Conservation (phyloP, 768 basidiomycete genomes). For the Candolleomyces aberdarensis region DNA sequence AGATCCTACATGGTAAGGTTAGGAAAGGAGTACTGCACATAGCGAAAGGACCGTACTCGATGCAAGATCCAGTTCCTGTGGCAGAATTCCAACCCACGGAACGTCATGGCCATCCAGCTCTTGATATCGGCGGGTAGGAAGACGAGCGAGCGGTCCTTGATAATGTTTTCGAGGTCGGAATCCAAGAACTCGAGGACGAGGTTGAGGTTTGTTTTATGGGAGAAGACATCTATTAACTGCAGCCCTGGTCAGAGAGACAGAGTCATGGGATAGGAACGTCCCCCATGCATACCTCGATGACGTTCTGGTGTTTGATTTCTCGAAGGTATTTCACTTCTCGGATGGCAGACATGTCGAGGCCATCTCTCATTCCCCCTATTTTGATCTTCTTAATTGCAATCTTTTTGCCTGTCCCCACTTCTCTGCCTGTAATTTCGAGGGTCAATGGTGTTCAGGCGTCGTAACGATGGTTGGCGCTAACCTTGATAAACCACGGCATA, state of each 20-base stretch:
- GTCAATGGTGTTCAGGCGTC: not conserved
- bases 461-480: constrained; percentile 22
- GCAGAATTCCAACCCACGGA: constrained; percentile 97
- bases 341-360: constrained; percentile 97
- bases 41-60: constrained; percentile 51
- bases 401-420: constrained; percentile 71
- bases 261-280: not conserved
- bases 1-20: constrained; percentile 63
- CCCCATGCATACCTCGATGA: constrained; percentile 73
- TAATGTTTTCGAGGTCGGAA: constrained; percentile 94
- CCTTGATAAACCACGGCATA: constrained; percentile 97
- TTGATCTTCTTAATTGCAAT: constrained; percentile 99
- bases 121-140: constrained; percentile 97
- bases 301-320: constrained; percentile 90
- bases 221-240: constrained; percentile 95
- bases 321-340: constrained; percentile 97
- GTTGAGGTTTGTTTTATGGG: constrained; percentile 93
- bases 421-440: constrained; percentile 51
- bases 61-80: constrained; percentile 94
- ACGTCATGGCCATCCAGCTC: constrained; percentile 98
- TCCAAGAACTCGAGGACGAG: constrained; percentile 96
- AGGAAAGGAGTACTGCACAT: not conserved
- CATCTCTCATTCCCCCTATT: constrained; percentile 95
- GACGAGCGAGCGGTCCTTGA: constrained; percentile 88
- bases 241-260: not conserved